Percentiles rank a stretch among this genome's conserved stretches.
phyloP scores from a whole-genome alignment of 2,329 filamentous ascomycete genomes.

The Sclerotinia nivalis region DNA sequence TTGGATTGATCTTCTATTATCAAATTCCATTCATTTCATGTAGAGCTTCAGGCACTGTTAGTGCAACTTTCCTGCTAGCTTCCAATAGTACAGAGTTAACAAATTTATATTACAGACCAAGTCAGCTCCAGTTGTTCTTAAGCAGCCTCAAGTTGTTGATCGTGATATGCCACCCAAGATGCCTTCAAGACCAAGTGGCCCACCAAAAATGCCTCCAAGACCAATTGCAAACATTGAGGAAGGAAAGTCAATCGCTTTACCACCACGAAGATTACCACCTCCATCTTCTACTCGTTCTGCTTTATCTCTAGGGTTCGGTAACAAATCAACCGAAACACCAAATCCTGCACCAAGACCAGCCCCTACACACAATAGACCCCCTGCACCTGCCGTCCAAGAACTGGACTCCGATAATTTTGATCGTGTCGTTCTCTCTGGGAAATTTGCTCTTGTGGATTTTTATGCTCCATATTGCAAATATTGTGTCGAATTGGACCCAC shows the following conservation, averaged over 20 bases:
- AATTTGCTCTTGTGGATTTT: slow-evolving; percentile 94
- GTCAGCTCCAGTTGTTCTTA: slow-evolving; percentile 43
- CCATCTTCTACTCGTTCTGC: slow-evolving; percentile 29
- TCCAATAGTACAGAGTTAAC: not conserved
- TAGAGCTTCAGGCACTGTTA: not conserved
- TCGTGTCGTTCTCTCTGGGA: slow-evolving; percentile 81
- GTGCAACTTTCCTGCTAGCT: not conserved
- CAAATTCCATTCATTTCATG: not conserved
- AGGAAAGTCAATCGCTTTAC: slow-evolving; percentile 25
- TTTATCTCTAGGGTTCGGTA: slow-evolving; percentile 36
- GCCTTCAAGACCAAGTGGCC: slow-evolving; percentile 42
- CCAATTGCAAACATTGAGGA: slow-evolving; percentile 33
- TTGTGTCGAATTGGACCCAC: slow-evolving; percentile 90
- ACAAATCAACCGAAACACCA: slow-evolving; percentile 31
- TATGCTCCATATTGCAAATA: slow-evolving; percentile 97
- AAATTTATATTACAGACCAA: slow-evolving; percentile 36
- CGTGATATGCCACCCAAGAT: slow-evolving; percentile 35
- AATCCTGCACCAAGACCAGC: slow-evolving; percentile 29
- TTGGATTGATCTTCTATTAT: not conserved
- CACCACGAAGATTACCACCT: slow-evolving; percentile 34
- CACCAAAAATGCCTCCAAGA: slow-evolving; percentile 54
- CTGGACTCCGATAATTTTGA: slow-evolving; percentile 89
- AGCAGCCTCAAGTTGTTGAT: slow-evolving; percentile 31
- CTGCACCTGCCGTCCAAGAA: slow-evolving; percentile 64
- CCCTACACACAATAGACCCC: slow-evolving; percentile 25